Base-by-base conservation (phyloP, 1,284 basidiomycete species). In the Pseudozyma tsukubaensis region DNA sequence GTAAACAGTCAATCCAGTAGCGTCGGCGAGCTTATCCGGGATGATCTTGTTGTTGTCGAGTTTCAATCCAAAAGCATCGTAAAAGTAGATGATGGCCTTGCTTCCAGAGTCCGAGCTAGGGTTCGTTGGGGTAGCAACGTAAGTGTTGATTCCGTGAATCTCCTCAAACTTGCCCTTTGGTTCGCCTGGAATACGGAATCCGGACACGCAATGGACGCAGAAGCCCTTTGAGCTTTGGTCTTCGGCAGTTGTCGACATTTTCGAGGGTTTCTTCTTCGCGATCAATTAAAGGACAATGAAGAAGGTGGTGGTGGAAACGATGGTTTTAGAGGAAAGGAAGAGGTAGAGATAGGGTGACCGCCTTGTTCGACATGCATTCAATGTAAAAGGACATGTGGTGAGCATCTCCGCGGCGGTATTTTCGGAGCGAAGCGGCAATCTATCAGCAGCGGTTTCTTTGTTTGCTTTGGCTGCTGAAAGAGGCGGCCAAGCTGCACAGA, bases 1-100 rank as follows among this genome's bases (percentile, higher is more conserved):
- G 87, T 89, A 91, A 24, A 91, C 90, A 64, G 90, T 88, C 57
- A 90, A 87, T 4, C 86, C 85, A 32, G 90, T 83, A 3, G 85
- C 73, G 53, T 88, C 85, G 6, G 90, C 87, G 29, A 90, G 83
- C 21, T 85, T 82, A 80, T 91, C 91, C 0, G 91, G 90, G 8
- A 91, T 85, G 58, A 92, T 85, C 78, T 90, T 91, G 75, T 86
- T 79, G 63, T 79, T 79, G 37, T 48, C 59, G 7, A 79, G 61
- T n/a, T 63, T 67, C 32, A 79, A 59, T 2, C 78, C 78, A 48
- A 90, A 91, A 1, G 85, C 87, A 76, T 92, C 90, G 8, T 88
- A 89, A 48, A 90, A 85, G 12, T 90, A 81, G 14, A 92, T 81
- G 36, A 91, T 79, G 8, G 89, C 89, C 12, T 76, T 84, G 44